These are phyloP conservation scores for Lachancea meyersii DNA, from an alignment of 805 yeast species.

Conservation along the genomic window DNA sequence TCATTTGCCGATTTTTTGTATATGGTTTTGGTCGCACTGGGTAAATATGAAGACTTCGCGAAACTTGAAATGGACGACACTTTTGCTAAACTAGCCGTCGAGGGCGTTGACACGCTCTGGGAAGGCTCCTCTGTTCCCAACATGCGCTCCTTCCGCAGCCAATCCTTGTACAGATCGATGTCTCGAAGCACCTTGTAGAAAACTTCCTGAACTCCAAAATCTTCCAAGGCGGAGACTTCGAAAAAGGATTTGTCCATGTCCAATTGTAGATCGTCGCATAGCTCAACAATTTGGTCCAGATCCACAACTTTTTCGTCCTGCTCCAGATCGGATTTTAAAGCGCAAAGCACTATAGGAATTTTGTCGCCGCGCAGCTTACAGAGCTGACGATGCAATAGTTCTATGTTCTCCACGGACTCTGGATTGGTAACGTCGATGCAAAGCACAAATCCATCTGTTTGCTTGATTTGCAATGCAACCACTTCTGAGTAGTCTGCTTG, in stretches of 20 bases:
- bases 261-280: conserved; percentile 16
- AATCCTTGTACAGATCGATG: conserved; percentile 14
- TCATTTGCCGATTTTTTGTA: neutral
- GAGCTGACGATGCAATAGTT: conserved; percentile 17
- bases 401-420: conserved; percentile 19
- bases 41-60: neutral
- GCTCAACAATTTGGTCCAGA: conserved; percentile 12
- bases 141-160: neutral
- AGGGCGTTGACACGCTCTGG: neutral
- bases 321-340: conserved; percentile 19
- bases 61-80: neutral
- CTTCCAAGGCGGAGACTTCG: conserved; percentile 22
- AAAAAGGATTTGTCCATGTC: conserved; percentile 14
- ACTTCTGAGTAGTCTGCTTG: conserved; percentile 22
- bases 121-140: neutral
- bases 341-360: conserved; percentile 21
- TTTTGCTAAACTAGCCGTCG: neutral
- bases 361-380: conserved; percentile 18
- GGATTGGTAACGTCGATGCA: conserved; percentile 23
- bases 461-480: conserved; percentile 21
- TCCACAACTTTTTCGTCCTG: conserved; percentile 11
- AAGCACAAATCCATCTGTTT: conserved; percentile 28
- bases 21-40: neutral
- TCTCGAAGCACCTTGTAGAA: conserved; percentile 12
- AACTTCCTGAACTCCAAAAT: conserved; percentile 15